A percentile compares a stretch with the other conserved stretches of the same genome.
phyloP scores from a whole-genome alignment of 768 basidiomycete species.

The Lactifluus pinguis region DNA sequence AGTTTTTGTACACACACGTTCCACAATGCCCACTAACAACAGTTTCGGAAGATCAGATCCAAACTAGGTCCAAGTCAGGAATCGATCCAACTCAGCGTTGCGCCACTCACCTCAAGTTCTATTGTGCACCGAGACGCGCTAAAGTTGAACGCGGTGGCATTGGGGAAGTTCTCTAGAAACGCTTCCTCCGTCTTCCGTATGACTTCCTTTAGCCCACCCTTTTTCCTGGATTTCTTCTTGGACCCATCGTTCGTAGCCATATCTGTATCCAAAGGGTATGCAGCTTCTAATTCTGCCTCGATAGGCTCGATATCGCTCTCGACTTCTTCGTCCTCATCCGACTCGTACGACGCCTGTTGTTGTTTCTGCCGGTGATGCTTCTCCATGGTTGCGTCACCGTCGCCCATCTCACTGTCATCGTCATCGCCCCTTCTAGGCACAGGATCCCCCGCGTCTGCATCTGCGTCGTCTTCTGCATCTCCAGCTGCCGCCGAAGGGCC shows the following conservation, averaged over 20 bases:
- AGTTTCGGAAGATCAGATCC: constrained; percentile 83
- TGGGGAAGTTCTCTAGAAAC: constrained; percentile 52
- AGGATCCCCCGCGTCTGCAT: constrained; percentile 28
- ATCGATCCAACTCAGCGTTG: background rate
- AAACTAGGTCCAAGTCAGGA: constrained; percentile 47
- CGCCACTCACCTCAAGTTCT: constrained; percentile 62
- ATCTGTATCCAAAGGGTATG: constrained; percentile 40
- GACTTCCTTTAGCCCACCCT: constrained; percentile 31
- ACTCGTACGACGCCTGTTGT: constrained; percentile 70
- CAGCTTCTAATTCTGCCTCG: constrained; percentile 53
- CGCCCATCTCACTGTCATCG: constrained; percentile 67
- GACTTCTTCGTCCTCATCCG: constrained; percentile 53
- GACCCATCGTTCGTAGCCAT: constrained; percentile 27
- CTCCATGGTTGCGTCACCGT: constrained; percentile 73
- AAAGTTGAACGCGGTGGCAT: constrained; percentile 63
- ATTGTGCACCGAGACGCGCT: constrained; percentile 60
- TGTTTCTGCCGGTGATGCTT: constrained; percentile 65
- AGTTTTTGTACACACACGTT: constrained; percentile 74
- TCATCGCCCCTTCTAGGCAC: constrained; percentile 42
- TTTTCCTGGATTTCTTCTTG: constrained; percentile 26
- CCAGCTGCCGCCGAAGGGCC: constrained; percentile 46
- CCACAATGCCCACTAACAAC: constrained; percentile 87
- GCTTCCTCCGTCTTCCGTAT: constrained; percentile 36
- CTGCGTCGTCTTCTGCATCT: constrained; percentile 42
- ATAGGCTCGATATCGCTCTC: constrained; percentile 43